A percentile compares a stretch with the other conserved stretches of the same genome.
These are phyloP conservation scores for Tylopilus sp. DNA, from an alignment of 768 basidiomycete genomes.

Conservation along the genomic window DNA sequence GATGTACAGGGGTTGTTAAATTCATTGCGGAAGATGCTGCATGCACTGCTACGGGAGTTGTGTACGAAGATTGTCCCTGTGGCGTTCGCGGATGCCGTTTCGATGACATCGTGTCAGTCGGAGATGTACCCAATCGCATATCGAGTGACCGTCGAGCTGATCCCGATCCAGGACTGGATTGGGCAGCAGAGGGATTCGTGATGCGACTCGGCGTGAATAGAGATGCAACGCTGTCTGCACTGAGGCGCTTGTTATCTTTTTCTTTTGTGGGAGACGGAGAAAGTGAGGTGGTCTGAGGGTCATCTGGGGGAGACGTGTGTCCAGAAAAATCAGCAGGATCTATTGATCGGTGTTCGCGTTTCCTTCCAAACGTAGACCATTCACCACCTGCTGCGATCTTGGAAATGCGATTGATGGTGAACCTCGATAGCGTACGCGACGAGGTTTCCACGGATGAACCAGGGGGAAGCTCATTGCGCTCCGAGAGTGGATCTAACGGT, in stretches of 20 bases:
- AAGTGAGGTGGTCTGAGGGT: constrained; percentile 11
- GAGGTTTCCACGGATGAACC: constrained; percentile 8
- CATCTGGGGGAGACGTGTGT: constrained; percentile 7
- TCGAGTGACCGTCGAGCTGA: constrained; percentile 23
- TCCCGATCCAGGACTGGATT: constrained; percentile 7
- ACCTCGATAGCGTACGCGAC: constrained; percentile 10
- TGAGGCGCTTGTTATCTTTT: constrained; percentile 12
- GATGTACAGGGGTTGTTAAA: constrained; percentile 28
- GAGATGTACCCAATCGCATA: constrained; percentile 26
- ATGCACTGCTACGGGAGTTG: constrained; percentile 12
- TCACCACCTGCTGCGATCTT: constrained; percentile 19
- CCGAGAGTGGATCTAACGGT: neutral
- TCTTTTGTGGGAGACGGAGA: constrained; percentile 21
- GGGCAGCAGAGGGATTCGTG: constrained; percentile 4
- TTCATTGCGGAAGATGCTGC: constrained; percentile 13
- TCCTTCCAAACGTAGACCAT: constrained; percentile 38
- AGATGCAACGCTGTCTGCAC: constrained; percentile 18
- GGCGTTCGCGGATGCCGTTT: constrained; percentile 25
- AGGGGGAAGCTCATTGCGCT: neutral
- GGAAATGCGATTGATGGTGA: constrained; percentile 17
- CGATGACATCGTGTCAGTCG: constrained; percentile 27
- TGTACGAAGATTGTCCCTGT: constrained; percentile 20
- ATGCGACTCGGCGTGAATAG: constrained; percentile 19
- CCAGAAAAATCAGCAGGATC: constrained; percentile 16
- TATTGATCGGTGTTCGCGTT: constrained; percentile 12